A percentile compares a stretch with the other conserved stretches of the same genome.
Conservation (phyloP, 192 early-diverging fungal genomes). For the Irineochytrium annulatum region DNA sequence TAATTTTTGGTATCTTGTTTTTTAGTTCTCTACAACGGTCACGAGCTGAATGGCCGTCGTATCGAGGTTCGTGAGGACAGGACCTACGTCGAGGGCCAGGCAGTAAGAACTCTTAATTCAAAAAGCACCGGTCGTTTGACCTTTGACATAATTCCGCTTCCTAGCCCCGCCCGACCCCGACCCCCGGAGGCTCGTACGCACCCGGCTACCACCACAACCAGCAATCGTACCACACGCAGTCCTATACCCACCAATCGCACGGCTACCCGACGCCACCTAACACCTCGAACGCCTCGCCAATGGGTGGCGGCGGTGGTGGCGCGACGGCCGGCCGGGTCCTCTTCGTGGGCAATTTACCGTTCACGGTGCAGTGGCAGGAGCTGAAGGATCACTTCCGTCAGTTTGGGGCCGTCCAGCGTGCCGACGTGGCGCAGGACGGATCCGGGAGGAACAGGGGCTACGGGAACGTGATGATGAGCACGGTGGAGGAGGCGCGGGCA, state of each 20-base stretch:
- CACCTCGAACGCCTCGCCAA: background rate
- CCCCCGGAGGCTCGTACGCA: conserved; percentile 1
- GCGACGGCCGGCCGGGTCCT: conserved; percentile 39
- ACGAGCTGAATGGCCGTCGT: conserved; percentile 65
- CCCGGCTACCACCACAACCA: conserved; percentile 12
- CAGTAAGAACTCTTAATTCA: conserved; percentile 6
- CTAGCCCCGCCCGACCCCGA: conserved; percentile 2
- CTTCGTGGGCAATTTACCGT: conserved; percentile 78
- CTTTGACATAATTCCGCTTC: background rate
- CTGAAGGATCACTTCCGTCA: conserved; percentile 75
- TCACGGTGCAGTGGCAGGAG: conserved; percentile 75
- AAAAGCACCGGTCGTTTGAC: no score
- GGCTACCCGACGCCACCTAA: background rate
- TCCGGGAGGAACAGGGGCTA: conserved; percentile 70
- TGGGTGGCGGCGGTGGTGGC: background rate
- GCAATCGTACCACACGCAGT: background rate
- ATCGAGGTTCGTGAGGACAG: conserved; percentile 74
- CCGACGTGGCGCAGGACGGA: conserved; percentile 59
- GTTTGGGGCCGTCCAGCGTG: conserved; percentile 62
- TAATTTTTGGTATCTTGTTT: conserved; percentile 30
- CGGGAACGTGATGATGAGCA: conserved; percentile 63
- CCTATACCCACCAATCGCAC: conserved; percentile 6
- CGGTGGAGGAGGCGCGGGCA: conserved; percentile 41
- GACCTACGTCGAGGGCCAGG: conserved; percentile 44
- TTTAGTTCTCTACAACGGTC: conserved; percentile 52